Conservation (phyloP, 305 asterid genomes). For the Plantago rigida region DNA sequence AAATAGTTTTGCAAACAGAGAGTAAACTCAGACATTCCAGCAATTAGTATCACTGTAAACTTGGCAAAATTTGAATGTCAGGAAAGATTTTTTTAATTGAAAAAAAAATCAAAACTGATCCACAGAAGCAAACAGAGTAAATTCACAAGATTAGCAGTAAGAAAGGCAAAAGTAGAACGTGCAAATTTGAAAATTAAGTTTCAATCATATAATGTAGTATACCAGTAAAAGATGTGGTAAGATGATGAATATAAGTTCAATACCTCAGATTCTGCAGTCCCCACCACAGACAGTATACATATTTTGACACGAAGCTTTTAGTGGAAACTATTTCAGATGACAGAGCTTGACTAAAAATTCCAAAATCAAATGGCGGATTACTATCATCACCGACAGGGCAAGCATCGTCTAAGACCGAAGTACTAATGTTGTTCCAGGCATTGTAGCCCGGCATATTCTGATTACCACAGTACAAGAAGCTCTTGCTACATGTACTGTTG, state of each 20-base stretch:
- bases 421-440: slow-evolving; percentile 57
- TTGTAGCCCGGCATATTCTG: slow-evolving; percentile 40
- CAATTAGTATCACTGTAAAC: too few species aligned
- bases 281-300: slow-evolving; percentile 99
- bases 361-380: slow-evolving; percentile 81
- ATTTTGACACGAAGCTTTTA: slow-evolving; percentile 59
- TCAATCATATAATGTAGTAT: background rate
- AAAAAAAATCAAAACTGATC: too few species aligned
- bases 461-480: slow-evolving; percentile 82
- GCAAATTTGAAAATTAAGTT: too few species aligned
- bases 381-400: slow-evolving; percentile 56
- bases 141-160: too few species aligned
- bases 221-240: slow-evolving; percentile 1
- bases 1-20: too few species aligned
- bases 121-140: too few species aligned
- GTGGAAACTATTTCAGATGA: slow-evolving; percentile 71
- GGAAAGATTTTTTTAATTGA: too few species aligned
- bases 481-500: slow-evolving; percentile 37
- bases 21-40: too few species aligned
- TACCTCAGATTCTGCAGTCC: slow-evolving; percentile 98
- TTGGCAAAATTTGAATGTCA: too few species aligned
- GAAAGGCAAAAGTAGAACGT: too few species aligned
- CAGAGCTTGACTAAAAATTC: slow-evolving; percentile 84
- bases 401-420: slow-evolving; percentile 37
- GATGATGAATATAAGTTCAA: slow-evolving; percentile 19